phyloP scores from a whole-genome alignment of 192 early-diverging fungal species.

The Phycomyces nitens region DNA sequence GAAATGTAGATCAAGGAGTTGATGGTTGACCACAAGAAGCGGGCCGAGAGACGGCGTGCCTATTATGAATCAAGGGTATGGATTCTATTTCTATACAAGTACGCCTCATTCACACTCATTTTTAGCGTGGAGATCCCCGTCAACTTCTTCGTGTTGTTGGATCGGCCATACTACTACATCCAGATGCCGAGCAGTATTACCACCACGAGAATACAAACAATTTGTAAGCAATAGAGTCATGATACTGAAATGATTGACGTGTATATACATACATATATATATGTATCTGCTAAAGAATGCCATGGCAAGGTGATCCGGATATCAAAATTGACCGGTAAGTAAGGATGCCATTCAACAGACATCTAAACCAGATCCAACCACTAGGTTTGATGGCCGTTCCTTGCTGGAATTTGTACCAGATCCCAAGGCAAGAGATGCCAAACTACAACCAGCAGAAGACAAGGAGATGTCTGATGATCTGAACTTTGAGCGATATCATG shows the following conservation, averaged over 20 bases:
- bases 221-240: conserved; percentile 27
- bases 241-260: too few relatives aligned
- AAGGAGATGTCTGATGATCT: conserved; percentile 45
- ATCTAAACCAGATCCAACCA: not conserved
- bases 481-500: conserved; percentile 52
- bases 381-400: conserved; percentile 49
- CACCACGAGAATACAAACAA: conserved; percentile 52
- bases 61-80: conserved; percentile 45
- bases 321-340: conserved; percentile 45
- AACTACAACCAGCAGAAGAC: conserved; percentile 27
- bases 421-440: not conserved
- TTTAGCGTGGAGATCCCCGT: conserved; percentile 44
- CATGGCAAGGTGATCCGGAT: conserved; percentile 48
- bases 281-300: conserved; percentile 38
- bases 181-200: conserved; percentile 51
- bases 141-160: conserved; percentile 37
- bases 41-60: conserved; percentile 45
- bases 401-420: conserved; percentile 45
- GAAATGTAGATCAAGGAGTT: conserved; percentile 38
- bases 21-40: conserved; percentile 49
- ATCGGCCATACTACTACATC: conserved; percentile 38
- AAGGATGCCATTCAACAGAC: not conserved
- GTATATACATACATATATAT: too few relatives aligned
- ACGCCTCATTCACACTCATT: too few relatives aligned
- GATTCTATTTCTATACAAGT: not conserved